phyloP scores from a whole-genome alignment of 2,329 filamentous ascomycete genomes.

The Endothia cerciana region DNA sequence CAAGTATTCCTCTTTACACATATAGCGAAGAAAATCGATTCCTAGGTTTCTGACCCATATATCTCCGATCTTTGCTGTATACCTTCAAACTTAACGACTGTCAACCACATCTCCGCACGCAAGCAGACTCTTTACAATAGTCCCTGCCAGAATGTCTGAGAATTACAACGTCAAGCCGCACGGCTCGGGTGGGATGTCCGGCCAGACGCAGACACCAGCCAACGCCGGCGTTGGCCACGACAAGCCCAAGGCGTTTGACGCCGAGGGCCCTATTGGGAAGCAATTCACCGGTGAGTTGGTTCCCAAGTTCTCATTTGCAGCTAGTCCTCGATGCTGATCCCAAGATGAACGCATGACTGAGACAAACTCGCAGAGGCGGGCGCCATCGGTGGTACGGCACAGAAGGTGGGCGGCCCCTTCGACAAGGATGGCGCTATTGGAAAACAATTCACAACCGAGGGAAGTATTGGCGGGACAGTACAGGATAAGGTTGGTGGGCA shows the following conservation, averaged over 20 bases:
- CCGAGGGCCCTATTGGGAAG: constrained; percentile 55
- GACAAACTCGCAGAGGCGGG: constrained; percentile 43
- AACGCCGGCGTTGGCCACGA: constrained; percentile 33
- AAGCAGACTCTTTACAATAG: background rate
- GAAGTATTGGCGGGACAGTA: constrained; percentile 56
- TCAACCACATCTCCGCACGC: too few species aligned
- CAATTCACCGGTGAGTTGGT: constrained; percentile 53
- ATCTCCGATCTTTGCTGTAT: background rate
- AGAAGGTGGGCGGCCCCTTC: constrained; percentile 55
- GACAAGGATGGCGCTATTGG: constrained; percentile 57
- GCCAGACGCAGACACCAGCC: constrained; percentile 32
- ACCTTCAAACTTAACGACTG: too few species aligned
- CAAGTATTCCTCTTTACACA: too few species aligned
- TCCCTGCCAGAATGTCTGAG: constrained; percentile 25
- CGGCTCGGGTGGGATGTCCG: constrained; percentile 27
- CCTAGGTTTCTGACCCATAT: too few species aligned
- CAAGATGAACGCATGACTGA: background rate
- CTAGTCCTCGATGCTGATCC: background rate
- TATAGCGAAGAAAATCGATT: background rate
- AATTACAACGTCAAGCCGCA: constrained; percentile 26
- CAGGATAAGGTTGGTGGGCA: constrained; percentile 49
- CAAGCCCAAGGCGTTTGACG: constrained; percentile 50
- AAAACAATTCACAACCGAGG: constrained; percentile 58
- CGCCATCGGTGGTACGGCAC: constrained; percentile 52
- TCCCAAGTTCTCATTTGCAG: background rate